Percentiles rank a stretch among this genome's conserved stretches.
Evolutionary conservation across 2,329 filamentous ascomycete genomes (phyloP).

Genomic region (Colletotrichum orchidophilum): DNA sequence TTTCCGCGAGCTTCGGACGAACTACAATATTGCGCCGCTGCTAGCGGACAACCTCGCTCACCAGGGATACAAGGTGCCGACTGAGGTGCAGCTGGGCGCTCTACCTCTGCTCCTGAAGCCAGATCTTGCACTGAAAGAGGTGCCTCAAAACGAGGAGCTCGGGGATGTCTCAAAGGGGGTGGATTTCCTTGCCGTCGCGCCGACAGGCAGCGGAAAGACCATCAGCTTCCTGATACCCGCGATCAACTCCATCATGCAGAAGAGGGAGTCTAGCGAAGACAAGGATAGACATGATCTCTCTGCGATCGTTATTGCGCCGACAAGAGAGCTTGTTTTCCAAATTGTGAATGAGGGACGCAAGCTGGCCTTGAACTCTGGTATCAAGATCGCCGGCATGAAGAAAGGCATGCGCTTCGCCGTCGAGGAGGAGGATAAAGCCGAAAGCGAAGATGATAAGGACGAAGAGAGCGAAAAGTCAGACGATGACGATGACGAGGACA

Average conservation of each 20-base stretch:
- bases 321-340: conserved; percentile 80
- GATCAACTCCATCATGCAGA: conserved; percentile 77
- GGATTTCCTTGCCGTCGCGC: conserved; percentile 88
- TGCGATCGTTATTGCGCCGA: conserved; percentile 79
- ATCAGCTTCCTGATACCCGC: conserved; percentile 90
- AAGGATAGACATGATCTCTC: conserved; percentile 62
- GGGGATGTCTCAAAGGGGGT: conserved; percentile 51
- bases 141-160: conserved; percentile 46
- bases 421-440: conserved; percentile 43
- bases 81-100: conserved; percentile 90
- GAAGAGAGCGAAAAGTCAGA: conserved; percentile 47
- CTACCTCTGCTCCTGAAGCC: conserved; percentile 79
- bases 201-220: conserved; percentile 97
- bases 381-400: conserved; percentile 83
- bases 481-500: conserved; percentile 47
- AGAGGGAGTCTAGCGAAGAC: conserved; percentile 56
- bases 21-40: conserved; percentile 77
- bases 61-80: conserved; percentile 90
- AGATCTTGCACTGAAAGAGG: conserved; percentile 56
- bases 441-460: conserved; percentile 40
- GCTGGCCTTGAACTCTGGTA: conserved; percentile 76
- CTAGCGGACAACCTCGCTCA: conserved; percentile 81
- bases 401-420: conserved; percentile 74
- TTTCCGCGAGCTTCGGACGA: conserved; percentile 76
- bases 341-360: conserved; percentile 90